These are phyloP conservation scores for Casuarina equisetifolia DNA, from an alignment of 306 rosid genomes.

Conservation along the genomic window DNA sequence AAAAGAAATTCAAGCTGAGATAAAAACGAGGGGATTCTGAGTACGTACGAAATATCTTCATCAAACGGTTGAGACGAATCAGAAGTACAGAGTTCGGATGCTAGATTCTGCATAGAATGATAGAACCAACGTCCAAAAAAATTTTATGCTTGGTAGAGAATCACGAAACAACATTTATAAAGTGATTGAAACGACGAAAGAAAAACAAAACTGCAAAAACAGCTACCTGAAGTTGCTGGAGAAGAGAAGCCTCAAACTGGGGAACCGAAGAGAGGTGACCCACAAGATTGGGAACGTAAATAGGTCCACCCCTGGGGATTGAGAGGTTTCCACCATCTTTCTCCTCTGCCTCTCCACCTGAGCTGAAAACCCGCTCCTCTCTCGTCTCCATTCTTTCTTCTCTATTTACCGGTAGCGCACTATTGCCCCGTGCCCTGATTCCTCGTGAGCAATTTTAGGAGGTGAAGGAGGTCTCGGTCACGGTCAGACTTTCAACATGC, in stretches of 20 bases:
- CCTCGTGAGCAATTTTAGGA: no score
- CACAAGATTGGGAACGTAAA: constrained; percentile 59
- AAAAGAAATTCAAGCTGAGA: neutral
- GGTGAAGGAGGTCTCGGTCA: no score
- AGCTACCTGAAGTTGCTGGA: constrained; percentile 59
- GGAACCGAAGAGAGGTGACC: constrained; percentile 50
- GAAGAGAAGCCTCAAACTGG: constrained; percentile 50
- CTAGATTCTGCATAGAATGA: constrained; percentile 47
- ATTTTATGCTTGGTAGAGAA: neutral
- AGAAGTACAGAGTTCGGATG: constrained; percentile 40
- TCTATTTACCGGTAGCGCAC: no score
- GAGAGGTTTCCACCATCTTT: constrained; percentile 21
- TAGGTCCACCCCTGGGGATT: constrained; percentile 80
- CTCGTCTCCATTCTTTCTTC: neutral
- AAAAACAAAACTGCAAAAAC: neutral
- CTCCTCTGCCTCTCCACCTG: constrained; percentile 23
- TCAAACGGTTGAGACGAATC: constrained; percentile 32
- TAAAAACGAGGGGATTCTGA: neutral
- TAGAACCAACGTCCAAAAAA: neutral
- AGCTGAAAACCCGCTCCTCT: constrained; percentile 11
- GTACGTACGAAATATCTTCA: constrained; percentile 62
- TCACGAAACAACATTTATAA: neutral
- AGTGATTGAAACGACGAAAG: neutral
- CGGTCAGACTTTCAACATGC: no score
- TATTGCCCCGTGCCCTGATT: no score